These are phyloP conservation scores for Lecanoromycetidae sp. DNA, from an alignment of 2,329 filamentous ascomycete genomes.

Conservation along the genomic window DNA sequence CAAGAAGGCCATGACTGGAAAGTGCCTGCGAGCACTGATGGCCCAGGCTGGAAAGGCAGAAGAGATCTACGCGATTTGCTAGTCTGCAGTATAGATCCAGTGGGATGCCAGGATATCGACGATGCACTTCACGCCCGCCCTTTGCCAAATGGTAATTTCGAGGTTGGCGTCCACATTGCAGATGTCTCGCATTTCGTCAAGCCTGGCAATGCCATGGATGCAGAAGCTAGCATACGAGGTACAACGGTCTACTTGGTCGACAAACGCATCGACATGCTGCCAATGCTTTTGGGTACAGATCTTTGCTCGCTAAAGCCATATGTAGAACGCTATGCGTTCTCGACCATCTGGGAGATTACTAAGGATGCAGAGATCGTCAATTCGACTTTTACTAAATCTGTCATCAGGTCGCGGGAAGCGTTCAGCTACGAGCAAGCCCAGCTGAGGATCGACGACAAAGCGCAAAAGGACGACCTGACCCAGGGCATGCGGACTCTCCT, in stretches of 20 bases:
- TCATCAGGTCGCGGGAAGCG: constrained; percentile 90
- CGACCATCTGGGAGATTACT: constrained; percentile 78
- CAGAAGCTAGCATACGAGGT: constrained; percentile 82
- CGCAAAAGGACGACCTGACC: constrained; percentile 80
- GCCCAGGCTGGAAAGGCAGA: constrained; percentile 77
- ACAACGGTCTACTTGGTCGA: constrained; percentile 97
- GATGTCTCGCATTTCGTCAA: constrained; percentile 99
- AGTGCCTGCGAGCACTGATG: constrained; percentile 65
- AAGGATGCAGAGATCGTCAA: constrained; percentile 72
- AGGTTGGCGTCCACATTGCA: constrained; percentile 95
- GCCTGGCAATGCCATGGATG: constrained; percentile 93
- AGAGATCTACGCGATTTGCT: constrained; percentile 73
- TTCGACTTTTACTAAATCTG: constrained; percentile 88
- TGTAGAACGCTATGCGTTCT: constrained; percentile 87
- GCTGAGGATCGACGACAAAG: constrained; percentile 77
- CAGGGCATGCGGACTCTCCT: constrained; percentile 77
- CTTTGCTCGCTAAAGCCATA: constrained; percentile 94
- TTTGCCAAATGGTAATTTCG: constrained; percentile 83
- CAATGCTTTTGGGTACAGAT: constrained; percentile 88
- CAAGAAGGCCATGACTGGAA: constrained; percentile 87
- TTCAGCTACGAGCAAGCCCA: constrained; percentile 98
- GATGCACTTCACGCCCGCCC: constrained; percentile 82
- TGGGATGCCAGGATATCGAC: constrained; percentile 95
- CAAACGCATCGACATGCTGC: constrained; percentile 99
- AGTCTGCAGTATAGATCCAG: constrained; percentile 94